Evolutionary conservation across 83 land plant genomes (phyloP).

Genomic region (Picea mariana): DNA sequence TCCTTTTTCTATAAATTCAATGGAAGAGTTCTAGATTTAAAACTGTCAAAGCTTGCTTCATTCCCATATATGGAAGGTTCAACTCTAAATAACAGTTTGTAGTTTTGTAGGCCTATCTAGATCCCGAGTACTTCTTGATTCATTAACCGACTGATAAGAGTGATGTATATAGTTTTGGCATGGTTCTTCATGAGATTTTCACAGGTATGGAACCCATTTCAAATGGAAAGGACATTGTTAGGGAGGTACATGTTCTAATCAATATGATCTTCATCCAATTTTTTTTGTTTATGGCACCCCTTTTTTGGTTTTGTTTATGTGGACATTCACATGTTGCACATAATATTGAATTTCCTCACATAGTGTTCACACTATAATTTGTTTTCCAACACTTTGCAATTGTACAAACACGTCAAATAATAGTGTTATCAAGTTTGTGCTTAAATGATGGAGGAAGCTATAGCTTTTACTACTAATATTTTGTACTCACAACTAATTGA

Average conservation of each 20-base stretch:
- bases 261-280: not conserved
- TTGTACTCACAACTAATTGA: conserved; percentile 14
- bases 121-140: conserved; percentile 73
- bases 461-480: conserved; percentile 13
- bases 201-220: conserved; percentile 66
- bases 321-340: no score
- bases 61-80: conserved; percentile 51
- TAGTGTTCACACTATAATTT: no score
- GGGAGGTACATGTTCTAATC: conserved; percentile 30
- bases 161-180: conserved; percentile 71
- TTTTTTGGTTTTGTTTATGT: no score
- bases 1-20: no score
- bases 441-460: no score
- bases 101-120: conserved; percentile 59
- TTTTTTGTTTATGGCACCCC: not conserved
- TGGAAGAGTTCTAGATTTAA: no score
- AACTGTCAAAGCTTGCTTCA: conserved; percentile 33
- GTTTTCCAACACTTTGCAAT: no score
- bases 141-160: conserved; percentile 60
- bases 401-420: no score
- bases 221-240: conserved; percentile 66
- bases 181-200: conserved; percentile 64
- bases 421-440: no score
- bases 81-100: conserved; percentile 32
- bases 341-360: no score